Evolutionary conservation across 331 rosid species (phyloP).

Genomic region (Cydonia oblonga): DNA sequence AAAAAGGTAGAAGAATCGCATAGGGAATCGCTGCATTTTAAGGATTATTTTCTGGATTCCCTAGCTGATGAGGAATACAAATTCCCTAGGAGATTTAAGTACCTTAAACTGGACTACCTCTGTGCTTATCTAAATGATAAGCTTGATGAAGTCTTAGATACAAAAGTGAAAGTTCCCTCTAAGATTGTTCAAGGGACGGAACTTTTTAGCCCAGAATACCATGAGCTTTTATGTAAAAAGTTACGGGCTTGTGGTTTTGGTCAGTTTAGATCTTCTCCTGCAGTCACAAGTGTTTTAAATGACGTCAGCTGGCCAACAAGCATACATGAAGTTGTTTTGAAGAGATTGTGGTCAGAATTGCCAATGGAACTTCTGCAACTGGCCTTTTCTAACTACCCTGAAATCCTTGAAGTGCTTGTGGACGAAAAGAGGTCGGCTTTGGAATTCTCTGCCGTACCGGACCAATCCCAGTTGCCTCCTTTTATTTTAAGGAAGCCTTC

Average conservation of each 20-base stretch:
- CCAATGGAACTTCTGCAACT: constrained; percentile 51
- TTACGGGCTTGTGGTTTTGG: constrained; percentile 49
- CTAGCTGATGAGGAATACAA: constrained; percentile 34
- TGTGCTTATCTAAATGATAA: constrained; percentile 33
- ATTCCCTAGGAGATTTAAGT: constrained; percentile 28
- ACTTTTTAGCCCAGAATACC: constrained; percentile 26
- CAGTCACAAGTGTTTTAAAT: constrained; percentile 31
- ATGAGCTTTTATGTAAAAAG: constrained; percentile 52
- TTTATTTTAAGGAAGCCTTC: constrained; percentile 50
- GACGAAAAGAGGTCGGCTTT: constrained; percentile 21
- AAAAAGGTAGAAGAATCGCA: constrained; percentile 22
- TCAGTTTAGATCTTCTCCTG: constrained; percentile 36
- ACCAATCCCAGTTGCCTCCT: constrained; percentile 59
- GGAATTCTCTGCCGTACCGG: constrained; percentile 51
- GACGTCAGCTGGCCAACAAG: constrained; percentile 48
- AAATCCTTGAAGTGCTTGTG: constrained; percentile 25
- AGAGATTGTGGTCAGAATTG: constrained; percentile 58
- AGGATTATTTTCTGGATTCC: constrained; percentile 26
- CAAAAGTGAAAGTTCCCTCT: constrained; percentile 14
- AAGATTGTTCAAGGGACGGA: constrained; percentile 10
- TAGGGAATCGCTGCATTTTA: constrained; percentile 17
- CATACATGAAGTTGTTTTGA: constrained; percentile 52
- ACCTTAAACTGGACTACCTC: constrained; percentile 41
- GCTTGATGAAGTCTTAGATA: constrained; percentile 27
- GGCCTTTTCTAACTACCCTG: constrained; percentile 45